A percentile compares a stretch with the other conserved stretches of the same genome.
These are phyloP conservation scores for Ganoderma sp. DNA, from an alignment of 1,284 basidiomycete genomes.

Conservation along the genomic window DNA sequence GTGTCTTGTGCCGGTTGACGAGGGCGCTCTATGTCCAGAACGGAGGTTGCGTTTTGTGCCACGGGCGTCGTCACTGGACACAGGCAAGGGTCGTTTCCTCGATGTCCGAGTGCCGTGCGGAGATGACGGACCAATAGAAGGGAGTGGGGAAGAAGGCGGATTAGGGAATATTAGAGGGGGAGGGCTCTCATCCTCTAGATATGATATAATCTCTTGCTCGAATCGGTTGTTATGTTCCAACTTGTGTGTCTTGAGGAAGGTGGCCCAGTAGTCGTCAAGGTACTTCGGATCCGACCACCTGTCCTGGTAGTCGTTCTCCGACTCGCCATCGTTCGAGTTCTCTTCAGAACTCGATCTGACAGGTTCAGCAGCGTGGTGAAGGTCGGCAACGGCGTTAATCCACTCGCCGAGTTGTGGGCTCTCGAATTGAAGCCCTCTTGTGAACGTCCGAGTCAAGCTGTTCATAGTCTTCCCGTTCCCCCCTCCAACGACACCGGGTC, in stretches of 20 bases:
- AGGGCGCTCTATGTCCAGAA: background rate
- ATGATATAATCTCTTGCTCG: background rate
- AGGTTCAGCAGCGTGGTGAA: background rate
- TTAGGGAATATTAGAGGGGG: background rate
- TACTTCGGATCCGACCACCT: slow-evolving; percentile 9
- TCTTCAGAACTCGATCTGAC: background rate
- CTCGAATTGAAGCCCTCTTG: background rate
- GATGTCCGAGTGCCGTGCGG: background rate
- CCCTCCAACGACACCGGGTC: background rate
- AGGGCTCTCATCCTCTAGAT: background rate
- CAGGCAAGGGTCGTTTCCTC: background rate
- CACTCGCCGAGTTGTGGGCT: slow-evolving; percentile 1
- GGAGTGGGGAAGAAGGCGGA: background rate
- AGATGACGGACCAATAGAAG: background rate
- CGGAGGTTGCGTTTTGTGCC: background rate
- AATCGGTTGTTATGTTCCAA: slow-evolving; percentile 13
- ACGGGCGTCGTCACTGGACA: background rate
- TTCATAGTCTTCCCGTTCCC: background rate
- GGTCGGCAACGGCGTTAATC: slow-evolving; percentile 7
- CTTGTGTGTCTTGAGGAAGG: slow-evolving; percentile 11
- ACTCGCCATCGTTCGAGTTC: background rate
- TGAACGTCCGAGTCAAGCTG: background rate
- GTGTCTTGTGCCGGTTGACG: background rate
- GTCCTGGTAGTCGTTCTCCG: background rate
- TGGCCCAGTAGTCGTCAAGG: slow-evolving; percentile 17